These are phyloP conservation scores for Biscogniauxia sp. DNA, from an alignment of 2,329 filamentous ascomycete genomes.

Conservation along the genomic window DNA sequence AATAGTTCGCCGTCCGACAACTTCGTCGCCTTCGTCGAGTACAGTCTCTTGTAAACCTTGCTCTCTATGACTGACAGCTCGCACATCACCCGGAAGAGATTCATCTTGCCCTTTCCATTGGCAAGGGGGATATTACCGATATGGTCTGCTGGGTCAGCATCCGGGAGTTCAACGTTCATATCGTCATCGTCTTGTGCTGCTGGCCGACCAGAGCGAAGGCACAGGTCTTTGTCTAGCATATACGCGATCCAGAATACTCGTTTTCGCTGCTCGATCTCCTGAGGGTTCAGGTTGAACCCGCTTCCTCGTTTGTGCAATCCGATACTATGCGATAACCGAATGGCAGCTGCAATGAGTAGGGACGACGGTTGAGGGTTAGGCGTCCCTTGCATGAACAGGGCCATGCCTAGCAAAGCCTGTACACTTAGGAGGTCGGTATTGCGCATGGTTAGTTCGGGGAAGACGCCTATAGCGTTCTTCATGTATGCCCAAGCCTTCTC, in stretches of 20 bases:
- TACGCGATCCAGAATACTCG: conserved; percentile 66
- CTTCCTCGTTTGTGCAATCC: conserved; percentile 91
- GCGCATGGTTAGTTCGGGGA: conserved; percentile 89
- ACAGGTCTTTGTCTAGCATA: conserved; percentile 63
- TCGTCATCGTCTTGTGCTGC: conserved; percentile 64
- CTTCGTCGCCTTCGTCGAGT: conserved; percentile 88
- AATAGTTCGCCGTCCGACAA: conserved; percentile 90
- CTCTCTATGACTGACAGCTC: conserved; percentile 90
- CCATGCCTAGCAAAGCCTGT: conserved; percentile 90
- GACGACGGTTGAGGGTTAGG: conserved; percentile 95
- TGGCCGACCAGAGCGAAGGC: conserved; percentile 57
- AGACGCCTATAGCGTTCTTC: conserved; percentile 93
- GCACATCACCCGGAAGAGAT: conserved; percentile 90
- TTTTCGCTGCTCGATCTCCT: conserved; percentile 86
- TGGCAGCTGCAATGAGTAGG: conserved; percentile 85
- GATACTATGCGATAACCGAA: conserved; percentile 88
- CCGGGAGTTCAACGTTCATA: conserved; percentile 95
- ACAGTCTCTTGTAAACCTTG: conserved; percentile 88
- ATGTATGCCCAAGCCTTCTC: conserved; percentile 93
- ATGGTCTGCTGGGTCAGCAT: conserved; percentile 85
- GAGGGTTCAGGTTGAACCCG: conserved; percentile 87
- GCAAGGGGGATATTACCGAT: conserved; percentile 91
- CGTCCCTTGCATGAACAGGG: conserved; percentile 91
- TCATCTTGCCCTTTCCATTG: conserved; percentile 88
- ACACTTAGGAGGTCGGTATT: conserved; percentile 95